Conservation (phyloP, 2,329 filamentous ascomycete species). For the Fusarium compactum region DNA sequence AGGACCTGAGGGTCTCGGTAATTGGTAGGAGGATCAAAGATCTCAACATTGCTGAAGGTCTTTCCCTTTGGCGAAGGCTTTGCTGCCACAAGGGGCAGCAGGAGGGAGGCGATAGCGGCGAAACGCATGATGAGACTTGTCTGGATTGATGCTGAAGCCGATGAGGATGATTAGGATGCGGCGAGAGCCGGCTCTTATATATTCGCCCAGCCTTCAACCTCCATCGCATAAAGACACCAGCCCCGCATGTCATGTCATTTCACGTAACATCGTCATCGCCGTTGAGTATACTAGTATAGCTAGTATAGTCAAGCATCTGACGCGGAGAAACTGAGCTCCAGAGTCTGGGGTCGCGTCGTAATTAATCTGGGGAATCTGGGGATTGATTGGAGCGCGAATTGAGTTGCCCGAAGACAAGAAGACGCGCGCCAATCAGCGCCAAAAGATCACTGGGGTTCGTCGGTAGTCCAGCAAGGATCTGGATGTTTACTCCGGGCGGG, state of each 20-base stretch:
- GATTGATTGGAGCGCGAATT: constrained; percentile 37
- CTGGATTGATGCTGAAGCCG: constrained; percentile 10
- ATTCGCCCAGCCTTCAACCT: neutral
- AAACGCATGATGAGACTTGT: constrained; percentile 33
- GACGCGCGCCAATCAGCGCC: constrained; percentile 34
- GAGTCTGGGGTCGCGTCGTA: constrained; percentile 15
- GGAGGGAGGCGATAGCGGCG: constrained; percentile 19
- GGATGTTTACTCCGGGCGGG: constrained; percentile 18
- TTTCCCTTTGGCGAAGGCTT: constrained; percentile 24
- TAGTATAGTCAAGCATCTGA: neutral
- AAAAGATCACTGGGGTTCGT: neutral
- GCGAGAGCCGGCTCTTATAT: constrained; percentile 21
- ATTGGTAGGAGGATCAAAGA: constrained; percentile 57
- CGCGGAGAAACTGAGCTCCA: constrained; percentile 31
- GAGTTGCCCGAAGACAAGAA: neutral
- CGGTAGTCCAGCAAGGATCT: constrained; percentile 22
- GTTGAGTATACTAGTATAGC: neutral
- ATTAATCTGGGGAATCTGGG: constrained; percentile 30
- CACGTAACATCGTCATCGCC: neutral
- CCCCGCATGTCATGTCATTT: constrained; percentile 17
- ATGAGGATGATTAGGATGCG: neutral
- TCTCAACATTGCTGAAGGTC: constrained; percentile 49
- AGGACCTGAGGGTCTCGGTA: constrained; percentile 59
- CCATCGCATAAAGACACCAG: neutral
- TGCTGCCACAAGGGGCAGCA: constrained; percentile 35